These are phyloP conservation scores for Dryadomyces sulphureus DNA, from an alignment of 2,329 filamentous ascomycete genomes.

Conservation along the genomic window DNA sequence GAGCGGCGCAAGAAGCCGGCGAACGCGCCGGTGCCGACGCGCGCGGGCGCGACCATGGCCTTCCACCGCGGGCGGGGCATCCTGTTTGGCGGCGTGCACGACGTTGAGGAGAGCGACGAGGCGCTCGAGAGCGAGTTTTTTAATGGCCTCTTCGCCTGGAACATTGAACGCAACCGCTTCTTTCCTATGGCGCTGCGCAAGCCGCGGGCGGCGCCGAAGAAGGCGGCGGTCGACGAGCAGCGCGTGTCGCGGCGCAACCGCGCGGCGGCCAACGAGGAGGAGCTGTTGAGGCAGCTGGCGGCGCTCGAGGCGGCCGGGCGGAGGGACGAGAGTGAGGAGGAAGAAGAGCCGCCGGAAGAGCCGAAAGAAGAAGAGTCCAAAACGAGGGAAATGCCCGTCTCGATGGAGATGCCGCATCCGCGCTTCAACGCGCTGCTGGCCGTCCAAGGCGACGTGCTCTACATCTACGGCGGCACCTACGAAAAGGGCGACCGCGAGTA, in stretches of 20 bases:
- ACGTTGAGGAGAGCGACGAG: conserved; percentile 82
- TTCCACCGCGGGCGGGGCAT: conserved; percentile 89
- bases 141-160: conserved; percentile 83
- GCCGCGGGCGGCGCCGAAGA: conserved; percentile 52
- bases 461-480: conserved; percentile 89
- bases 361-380: conserved; percentile 36
- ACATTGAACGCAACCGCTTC: conserved; percentile 87
- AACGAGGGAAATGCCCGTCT: conserved; percentile 44
- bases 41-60: conserved; percentile 86
- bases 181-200: conserved; percentile 71
- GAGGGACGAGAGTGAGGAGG: conserved; percentile 39
- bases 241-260: conserved; percentile 50
- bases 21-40: conserved; percentile 69
- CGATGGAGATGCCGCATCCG: conserved; percentile 73
- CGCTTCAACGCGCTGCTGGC: conserved; percentile 85
- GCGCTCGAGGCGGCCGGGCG: conserved; percentile 49
- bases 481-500: conserved; percentile 92
- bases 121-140: conserved; percentile 97
- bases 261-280: conserved; percentile 81
- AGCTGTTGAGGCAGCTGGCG: conserved; percentile 73
- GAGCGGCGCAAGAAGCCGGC: conserved; percentile 85
- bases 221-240: conserved; percentile 33
- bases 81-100: conserved; percentile 85
- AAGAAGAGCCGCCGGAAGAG: conserved; percentile 16
- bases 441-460: conserved; percentile 83